phyloP scores from a whole-genome alignment of 345 rosid species.

The Clausena lansium region DNA sequence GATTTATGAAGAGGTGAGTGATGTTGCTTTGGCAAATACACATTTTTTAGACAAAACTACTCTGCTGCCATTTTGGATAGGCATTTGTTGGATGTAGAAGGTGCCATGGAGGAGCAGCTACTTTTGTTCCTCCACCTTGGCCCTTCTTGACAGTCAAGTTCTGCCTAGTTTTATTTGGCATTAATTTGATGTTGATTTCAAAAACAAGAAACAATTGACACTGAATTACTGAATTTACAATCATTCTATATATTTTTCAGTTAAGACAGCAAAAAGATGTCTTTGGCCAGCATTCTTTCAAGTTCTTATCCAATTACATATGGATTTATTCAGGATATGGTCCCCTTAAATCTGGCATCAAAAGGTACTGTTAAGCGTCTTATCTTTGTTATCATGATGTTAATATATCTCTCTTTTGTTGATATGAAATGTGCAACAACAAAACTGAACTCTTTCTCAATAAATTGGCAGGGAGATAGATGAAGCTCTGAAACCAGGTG shows the following conservation, averaged over 20 bases:
- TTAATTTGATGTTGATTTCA: neutral
- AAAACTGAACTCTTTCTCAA: slow-evolving; percentile 10
- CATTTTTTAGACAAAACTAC: neutral
- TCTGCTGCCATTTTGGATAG: neutral
- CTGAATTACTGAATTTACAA: neutral
- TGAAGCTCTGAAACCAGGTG: slow-evolving; percentile 86
- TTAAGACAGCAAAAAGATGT: slow-evolving; percentile 76
- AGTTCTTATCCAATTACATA: slow-evolving; percentile 71
- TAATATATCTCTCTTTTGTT: neutral
- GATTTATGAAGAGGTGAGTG: slow-evolving; percentile 87
- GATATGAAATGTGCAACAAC: neutral
- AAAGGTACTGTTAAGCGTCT: slow-evolving; percentile 43
- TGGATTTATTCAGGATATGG: slow-evolving; percentile 76
- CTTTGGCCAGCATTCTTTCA: slow-evolving; percentile 69
- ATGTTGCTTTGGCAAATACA: neutral
- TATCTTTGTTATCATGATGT: neutral
- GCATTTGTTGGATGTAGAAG: neutral
- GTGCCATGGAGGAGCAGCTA: neutral
- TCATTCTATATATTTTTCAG: slow-evolving; percentile 40
- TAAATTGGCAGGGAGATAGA: slow-evolving; percentile 69
- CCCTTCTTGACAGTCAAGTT: neutral
- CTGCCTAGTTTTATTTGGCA: neutral
- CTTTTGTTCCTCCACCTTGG: neutral
- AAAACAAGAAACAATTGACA: neutral
- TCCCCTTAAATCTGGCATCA: slow-evolving; percentile 70